phyloP scores from a whole-genome alignment of 306 rosid genomes.

The Alnus rubra region DNA sequence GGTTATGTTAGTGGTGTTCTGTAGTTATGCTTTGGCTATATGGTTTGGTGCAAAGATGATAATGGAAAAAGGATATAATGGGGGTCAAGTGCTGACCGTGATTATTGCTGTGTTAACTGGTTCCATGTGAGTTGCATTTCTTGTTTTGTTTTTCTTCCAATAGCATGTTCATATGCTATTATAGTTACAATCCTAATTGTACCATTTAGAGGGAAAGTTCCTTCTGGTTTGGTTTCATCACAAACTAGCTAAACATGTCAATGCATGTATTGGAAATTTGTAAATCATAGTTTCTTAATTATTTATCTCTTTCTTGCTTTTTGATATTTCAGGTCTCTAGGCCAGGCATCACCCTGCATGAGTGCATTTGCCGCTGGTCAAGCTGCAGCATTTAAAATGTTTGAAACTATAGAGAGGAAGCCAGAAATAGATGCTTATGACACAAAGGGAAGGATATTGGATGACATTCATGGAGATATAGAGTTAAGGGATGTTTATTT shows the following conservation, averaged over 20 bases:
- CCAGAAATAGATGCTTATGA: conserved; percentile 59
- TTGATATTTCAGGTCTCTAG: conserved; percentile 44
- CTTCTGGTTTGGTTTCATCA: neutral
- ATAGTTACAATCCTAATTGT: neutral
- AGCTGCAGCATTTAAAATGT: conserved; percentile 67
- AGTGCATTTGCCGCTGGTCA: conserved; percentile 58
- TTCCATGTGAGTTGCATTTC: conserved; percentile 55
- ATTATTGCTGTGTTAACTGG: conserved; percentile 60
- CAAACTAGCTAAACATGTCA: neutral
- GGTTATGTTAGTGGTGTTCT: conserved; percentile 44
- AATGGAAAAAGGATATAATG: conserved; percentile 61
- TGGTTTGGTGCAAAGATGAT: conserved; percentile 83
- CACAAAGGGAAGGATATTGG: conserved; percentile 27
- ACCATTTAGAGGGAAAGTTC: neutral
- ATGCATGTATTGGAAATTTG: neutral
- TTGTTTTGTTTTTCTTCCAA: neutral
- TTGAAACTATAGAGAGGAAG: conserved; percentile 51
- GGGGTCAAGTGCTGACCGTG: conserved; percentile 57
- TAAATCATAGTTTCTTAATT: neutral
- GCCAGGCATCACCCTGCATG: conserved; percentile 58
- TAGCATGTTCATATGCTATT: neutral
- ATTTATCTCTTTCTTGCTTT: neutral
- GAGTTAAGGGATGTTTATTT: conserved; percentile 32
- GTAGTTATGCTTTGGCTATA: conserved; percentile 52
- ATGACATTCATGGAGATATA: conserved; percentile 33